Evolutionary conservation across 176 grass and related monocot species (phyloP), one percentile per base, ranked within the genome.

Genomic region (Rhipidocladum racemiflorum): DNA sequence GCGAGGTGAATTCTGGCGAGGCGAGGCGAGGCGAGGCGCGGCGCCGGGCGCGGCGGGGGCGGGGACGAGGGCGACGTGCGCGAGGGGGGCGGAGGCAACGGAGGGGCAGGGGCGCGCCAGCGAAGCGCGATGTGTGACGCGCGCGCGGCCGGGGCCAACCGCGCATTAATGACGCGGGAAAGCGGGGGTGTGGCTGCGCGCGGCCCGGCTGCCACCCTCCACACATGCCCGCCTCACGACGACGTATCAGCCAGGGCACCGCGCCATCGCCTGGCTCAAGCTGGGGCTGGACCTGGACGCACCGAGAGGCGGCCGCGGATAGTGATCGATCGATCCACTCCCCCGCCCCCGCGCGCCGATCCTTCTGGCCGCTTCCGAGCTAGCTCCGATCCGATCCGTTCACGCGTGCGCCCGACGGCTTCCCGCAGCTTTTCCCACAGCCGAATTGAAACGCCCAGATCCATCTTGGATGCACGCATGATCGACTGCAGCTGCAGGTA

Each of bases 211-310:
- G 76, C 70, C 62, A 15, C 65, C 77, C 3, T 70, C 78, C 87
- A 81, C 87, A 85, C 83, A 85, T 6, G 82, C 75, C 76, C 67
- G 73, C 42, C 69, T 80, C 87, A 56, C 83, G 78, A 67, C 88
- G 88, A 85, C 88, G 88, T 89, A 89, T 86, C 72, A 9, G 21
- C n/a, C 78, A 89, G 88, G 88, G 88, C 83, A 89, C 46, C 43
- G 36, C 69, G 32, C 32, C 32, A 34, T 0, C 32, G 21, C 29
- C 39, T 20, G 25, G 13, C 7, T 66, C 13, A 6, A 1, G 21
- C 51, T 51, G 70, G 74, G 42, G 49, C 30, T 32, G n/a, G n/a
- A n/a, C n/a, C n/a, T n/a, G n/a, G n/a, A n/a, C n/a, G 36, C 6
- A 77, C 15, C 25, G 54, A 6, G 23, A 14, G 74, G 23, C 57